phyloP scores from a whole-genome alignment of 176 grass and related monocot genomes.

The Alopecurus myosuroides region DNA sequence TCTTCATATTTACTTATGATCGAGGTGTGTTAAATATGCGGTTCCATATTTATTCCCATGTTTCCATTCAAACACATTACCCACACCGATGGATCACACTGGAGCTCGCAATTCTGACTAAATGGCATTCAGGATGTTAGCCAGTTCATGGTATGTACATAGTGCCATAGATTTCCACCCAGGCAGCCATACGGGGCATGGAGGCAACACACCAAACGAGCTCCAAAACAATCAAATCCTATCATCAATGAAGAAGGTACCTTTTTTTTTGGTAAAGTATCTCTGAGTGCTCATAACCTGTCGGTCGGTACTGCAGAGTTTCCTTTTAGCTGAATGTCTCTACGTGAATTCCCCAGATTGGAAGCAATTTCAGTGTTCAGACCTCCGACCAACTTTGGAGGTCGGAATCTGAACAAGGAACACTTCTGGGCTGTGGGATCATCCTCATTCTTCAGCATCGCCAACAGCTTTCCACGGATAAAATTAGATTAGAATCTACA shows the following conservation, averaged over 20 bases:
- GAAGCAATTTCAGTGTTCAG: not conserved
- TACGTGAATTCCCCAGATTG: not conserved
- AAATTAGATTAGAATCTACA: conserved; percentile 23
- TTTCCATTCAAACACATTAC: not conserved
- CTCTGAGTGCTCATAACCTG: not conserved
- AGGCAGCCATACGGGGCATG: not conserved
- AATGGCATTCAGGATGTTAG: not conserved
- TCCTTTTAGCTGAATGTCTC: not conserved
- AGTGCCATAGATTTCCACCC: not conserved
- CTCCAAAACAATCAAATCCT: not conserved
- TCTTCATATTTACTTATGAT: no score
- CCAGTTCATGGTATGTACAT: not conserved
- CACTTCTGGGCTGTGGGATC: not conserved
- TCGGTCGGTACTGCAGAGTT: not conserved
- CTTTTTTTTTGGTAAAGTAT: not conserved
- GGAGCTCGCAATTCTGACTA: not conserved
- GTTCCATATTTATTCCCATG: not conserved
- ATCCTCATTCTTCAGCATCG: conserved; percentile 5
- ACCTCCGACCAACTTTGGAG: not conserved
- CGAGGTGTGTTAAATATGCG: no score
- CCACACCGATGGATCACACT: not conserved
- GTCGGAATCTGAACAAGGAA: not conserved
- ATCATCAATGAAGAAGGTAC: not conserved
- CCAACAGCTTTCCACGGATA: not conserved
- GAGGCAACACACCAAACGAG: not conserved